Percentiles rank a stretch among this genome's conserved stretches.
These are phyloP conservation scores for Colletotrichum orbiculare DNA, from an alignment of 2,329 filamentous ascomycete genomes.

Conservation along the genomic window DNA sequence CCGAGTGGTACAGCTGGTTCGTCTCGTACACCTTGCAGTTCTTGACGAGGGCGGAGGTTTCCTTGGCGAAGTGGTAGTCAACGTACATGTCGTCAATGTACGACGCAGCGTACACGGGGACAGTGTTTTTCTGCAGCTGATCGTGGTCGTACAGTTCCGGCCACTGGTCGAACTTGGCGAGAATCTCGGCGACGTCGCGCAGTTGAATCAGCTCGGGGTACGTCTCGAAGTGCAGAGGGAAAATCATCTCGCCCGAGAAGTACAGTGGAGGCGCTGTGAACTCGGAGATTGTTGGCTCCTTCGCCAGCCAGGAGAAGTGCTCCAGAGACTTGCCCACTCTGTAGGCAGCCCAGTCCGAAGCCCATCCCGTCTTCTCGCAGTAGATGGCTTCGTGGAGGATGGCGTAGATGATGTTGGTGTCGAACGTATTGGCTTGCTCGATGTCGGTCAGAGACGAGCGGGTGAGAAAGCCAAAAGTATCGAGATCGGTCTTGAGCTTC, in stretches of 20 bases:
- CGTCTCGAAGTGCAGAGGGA: slow-evolving; percentile 84
- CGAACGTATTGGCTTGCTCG: slow-evolving; percentile 76
- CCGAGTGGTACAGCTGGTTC: slow-evolving; percentile 89
- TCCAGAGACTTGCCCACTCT: slow-evolving; percentile 64
- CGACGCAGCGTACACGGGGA: slow-evolving; percentile 86
- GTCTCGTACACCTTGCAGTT: slow-evolving; percentile 85
- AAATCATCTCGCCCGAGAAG: slow-evolving; percentile 96
- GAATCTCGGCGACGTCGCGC: slow-evolving; percentile 73
- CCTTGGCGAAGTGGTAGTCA: slow-evolving; percentile 77
- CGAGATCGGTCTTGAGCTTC: slow-evolving; percentile 77
- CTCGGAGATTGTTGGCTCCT: slow-evolving; percentile 41
- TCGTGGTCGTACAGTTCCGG: slow-evolving; percentile 79
- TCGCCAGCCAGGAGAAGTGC: slow-evolving; percentile 63
- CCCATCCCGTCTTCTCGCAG: slow-evolving; percentile 72
- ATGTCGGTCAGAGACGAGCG: slow-evolving; percentile 75
- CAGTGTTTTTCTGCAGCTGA: slow-evolving; percentile 79
- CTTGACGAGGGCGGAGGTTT: slow-evolving; percentile 80
- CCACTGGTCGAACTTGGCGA: slow-evolving; percentile 79
- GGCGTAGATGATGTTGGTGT: slow-evolving; percentile 84
- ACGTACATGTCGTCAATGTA: slow-evolving; percentile 96
- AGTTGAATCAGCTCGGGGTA: slow-evolving; percentile 81
- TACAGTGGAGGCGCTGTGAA: slow-evolving; percentile 66
- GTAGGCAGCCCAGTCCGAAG: slow-evolving; percentile 81
- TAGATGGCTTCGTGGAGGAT: slow-evolving; percentile 91
- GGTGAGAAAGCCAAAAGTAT: slow-evolving; percentile 80